Percentiles rank a stretch among this genome's conserved stretches.
phyloP scores from a whole-genome alignment of 1,139 yeast species.

The Lizanozyma gosingica region DNA sequence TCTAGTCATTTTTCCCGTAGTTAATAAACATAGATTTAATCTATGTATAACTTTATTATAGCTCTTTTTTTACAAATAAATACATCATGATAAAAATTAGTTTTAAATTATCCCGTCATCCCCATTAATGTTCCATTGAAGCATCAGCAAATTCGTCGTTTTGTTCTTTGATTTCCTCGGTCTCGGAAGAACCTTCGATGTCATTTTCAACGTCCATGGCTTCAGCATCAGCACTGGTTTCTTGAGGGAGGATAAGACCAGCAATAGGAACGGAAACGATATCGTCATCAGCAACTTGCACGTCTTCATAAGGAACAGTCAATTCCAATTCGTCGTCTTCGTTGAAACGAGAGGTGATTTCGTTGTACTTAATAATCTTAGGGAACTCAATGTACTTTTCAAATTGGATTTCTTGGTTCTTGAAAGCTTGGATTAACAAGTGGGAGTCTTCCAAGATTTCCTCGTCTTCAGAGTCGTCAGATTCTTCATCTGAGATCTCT shows the following conservation, averaged over 20 bases:
- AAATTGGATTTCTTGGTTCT: constrained; percentile 33
- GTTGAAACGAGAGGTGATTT: constrained; percentile 31
- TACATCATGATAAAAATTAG: background rate
- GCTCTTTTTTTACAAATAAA: background rate
- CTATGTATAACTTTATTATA: background rate
- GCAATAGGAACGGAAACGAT: constrained; percentile 19
- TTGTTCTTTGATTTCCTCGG: constrained; percentile 7
- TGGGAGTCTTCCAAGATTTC: constrained; percentile 37
- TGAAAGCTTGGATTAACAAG: constrained; percentile 29
- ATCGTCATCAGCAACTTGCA: constrained; percentile 14
- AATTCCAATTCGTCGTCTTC: constrained; percentile 36
- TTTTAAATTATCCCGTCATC: background rate
- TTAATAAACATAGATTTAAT: too few species aligned
- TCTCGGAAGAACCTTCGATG: constrained; percentile 14
- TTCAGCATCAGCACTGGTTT: constrained; percentile 11
- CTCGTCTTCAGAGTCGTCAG: constrained; percentile 16
- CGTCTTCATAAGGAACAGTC: constrained; percentile 31
- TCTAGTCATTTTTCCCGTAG: too few species aligned
- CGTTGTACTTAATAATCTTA: constrained; percentile 28
- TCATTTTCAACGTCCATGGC: constrained; percentile 9
- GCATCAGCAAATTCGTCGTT: constrained; percentile 8
- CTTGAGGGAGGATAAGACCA: constrained; percentile 8
- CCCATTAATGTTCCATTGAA: constrained; percentile 7
- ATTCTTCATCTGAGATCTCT: constrained; percentile 6
- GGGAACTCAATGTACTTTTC: constrained; percentile 40